These are phyloP conservation scores for Trichomonas vaginalis DNA, from an alignment of 208 protist genomes.

Conservation along the genomic window DNA sequence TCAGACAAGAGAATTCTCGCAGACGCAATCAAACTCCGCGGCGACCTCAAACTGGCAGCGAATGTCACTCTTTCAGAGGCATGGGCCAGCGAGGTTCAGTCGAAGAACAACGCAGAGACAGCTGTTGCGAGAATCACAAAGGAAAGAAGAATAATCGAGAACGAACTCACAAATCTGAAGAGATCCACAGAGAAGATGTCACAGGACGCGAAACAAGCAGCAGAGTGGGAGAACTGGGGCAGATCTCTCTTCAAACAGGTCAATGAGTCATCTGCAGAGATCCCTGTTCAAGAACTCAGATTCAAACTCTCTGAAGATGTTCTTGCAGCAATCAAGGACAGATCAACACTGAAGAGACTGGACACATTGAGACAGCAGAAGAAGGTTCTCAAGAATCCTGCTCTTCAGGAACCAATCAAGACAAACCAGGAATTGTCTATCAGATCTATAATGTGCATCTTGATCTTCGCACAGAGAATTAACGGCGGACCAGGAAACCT, in stretches of 20 bases:
- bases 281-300: not conserved
- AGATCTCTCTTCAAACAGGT: not conserved
- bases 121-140: not conserved
- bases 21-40: not conserved
- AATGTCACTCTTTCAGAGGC: not conserved
- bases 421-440: not conserved
- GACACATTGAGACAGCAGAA: not conserved
- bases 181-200: not conserved
- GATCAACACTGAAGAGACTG: not conserved
- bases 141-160: not conserved
- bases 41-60: not conserved
- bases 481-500: not conserved
- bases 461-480: not conserved
- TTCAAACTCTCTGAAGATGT: not conserved
- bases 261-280: not conserved
- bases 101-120: not conserved
- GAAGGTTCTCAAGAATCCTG: not conserved
- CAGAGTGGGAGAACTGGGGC: not conserved
- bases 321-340: not conserved
- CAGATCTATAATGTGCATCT: not conserved
- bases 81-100: not conserved
- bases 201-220: not conserved
- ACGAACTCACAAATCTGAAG: not conserved
- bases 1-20: not conserved
- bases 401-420: not conserved